A percentile compares a stretch with the other conserved stretches of the same genome.
phyloP scores from a whole-genome alignment of 2,329 filamentous ascomycete genomes.

The Pestalotiopsis sp. region DNA sequence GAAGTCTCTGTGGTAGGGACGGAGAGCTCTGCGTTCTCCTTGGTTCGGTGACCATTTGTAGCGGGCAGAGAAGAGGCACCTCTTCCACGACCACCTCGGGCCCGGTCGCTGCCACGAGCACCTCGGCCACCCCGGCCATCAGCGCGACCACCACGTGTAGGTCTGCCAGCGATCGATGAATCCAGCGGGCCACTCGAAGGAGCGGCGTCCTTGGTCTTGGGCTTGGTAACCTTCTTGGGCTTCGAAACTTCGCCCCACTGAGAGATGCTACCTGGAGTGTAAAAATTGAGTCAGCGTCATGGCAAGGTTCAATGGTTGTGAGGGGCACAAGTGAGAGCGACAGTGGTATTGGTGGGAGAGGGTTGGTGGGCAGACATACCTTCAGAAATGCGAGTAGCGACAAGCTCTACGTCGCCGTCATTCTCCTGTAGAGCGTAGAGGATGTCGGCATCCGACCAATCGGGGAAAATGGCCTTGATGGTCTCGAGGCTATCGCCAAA shows the following conservation, averaged over 20 bases:
- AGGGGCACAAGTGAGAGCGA: neutral
- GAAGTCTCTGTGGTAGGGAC: constrained; percentile 72
- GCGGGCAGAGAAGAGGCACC: constrained; percentile 62
- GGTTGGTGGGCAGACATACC: constrained; percentile 47
- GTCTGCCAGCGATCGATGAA: constrained; percentile 46
- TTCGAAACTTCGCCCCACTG: constrained; percentile 86
- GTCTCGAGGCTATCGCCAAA: constrained; percentile 66
- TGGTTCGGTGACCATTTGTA: constrained; percentile 64
- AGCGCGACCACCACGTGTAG: constrained; percentile 63
- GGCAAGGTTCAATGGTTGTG: neutral
- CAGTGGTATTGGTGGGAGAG: constrained; percentile 15
- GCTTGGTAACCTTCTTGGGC: constrained; percentile 73
- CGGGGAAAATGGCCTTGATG: constrained; percentile 90
- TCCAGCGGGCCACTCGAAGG: constrained; percentile 56
- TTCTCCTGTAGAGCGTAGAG: constrained; percentile 91
- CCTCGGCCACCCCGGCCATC: constrained; percentile 36
- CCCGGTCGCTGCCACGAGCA: constrained; percentile 56
- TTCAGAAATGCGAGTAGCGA: constrained; percentile 79
- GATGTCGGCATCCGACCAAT: constrained; percentile 95
- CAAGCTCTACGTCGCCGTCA: constrained; percentile 74
- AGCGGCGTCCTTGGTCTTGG: constrained; percentile 69
- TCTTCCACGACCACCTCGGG: constrained; percentile 66
- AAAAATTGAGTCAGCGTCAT: constrained; percentile 28
- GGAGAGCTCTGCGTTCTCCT: constrained; percentile 59
- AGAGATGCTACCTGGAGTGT: constrained; percentile 68